A percentile compares a stretch with the other conserved stretches of the same genome.
Evolutionary conservation across 2,329 filamentous ascomycete species (phyloP).

Genomic region (Chaetomium strumarium): DNA sequence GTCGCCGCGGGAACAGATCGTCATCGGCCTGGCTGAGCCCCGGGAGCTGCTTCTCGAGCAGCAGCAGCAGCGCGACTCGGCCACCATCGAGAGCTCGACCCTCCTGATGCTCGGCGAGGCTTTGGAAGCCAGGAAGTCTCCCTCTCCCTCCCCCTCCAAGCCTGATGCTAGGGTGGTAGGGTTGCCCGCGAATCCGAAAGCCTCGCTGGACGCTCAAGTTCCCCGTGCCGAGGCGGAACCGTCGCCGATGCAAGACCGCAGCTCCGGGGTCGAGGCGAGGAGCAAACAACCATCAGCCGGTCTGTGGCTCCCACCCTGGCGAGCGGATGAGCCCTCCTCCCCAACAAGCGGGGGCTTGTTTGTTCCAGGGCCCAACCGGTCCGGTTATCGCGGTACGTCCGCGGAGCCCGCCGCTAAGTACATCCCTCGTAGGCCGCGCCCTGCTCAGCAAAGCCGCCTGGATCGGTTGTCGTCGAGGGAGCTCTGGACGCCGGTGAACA

Average conservation of each 20-base stretch:
- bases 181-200: conserved; percentile 17
- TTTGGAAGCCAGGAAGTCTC: conserved; percentile 2
- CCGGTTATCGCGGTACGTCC: conserved; percentile 27
- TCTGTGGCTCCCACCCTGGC: conserved; percentile 21
- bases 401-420: conserved; percentile 30
- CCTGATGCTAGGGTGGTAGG: conserved; percentile 12
- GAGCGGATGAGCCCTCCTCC: not conserved
- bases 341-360: conserved; percentile 10
- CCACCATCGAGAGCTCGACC: conserved; percentile 26
- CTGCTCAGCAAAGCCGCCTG: conserved; percentile 23
- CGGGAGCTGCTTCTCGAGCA: conserved; percentile 20
- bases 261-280: conserved; percentile 8
- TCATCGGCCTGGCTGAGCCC: conserved; percentile 30
- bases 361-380: conserved; percentile 12
- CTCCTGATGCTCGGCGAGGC: conserved; percentile 20
- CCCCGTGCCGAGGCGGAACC: not conserved
- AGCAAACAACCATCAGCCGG: conserved; percentile 14
- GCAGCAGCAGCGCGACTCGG: conserved; percentile 16
- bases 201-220: conserved; percentile 10
- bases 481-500: conserved; percentile 24
- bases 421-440: conserved; percentile 28
- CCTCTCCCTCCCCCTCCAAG: no score
- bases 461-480: conserved; percentile 24
- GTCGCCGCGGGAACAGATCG: conserved; percentile 26
- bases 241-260: conserved; percentile 7